These are phyloP conservation scores for Lagenaria siceraria DNA, from an alignment of 306 rosid genomes.

Conservation along the genomic window DNA sequence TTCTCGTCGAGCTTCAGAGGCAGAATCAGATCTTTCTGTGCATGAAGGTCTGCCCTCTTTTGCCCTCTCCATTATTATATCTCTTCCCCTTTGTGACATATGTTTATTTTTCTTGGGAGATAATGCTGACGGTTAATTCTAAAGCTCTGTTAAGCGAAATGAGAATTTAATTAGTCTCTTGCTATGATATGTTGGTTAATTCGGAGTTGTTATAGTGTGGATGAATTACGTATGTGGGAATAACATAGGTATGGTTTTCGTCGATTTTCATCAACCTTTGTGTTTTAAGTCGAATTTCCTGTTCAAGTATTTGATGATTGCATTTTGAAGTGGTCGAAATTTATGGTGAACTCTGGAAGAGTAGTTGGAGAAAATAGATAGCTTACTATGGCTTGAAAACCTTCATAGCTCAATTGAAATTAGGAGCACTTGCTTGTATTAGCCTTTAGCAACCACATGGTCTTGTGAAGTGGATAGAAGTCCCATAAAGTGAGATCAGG, in stretches of 20 bases:
- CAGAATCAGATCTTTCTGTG: slow-evolving; percentile 65
- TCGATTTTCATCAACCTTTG: neutral
- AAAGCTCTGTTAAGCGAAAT: neutral
- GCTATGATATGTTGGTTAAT: neutral
- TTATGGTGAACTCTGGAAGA: neutral
- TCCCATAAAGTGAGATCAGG: neutral
- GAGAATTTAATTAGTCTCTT: neutral
- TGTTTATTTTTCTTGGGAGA: neutral
- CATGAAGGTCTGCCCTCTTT: slow-evolving; percentile 37
- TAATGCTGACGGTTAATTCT: neutral
- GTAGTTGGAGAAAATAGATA: neutral
- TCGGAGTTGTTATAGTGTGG: neutral
- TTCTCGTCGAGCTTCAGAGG: slow-evolving; percentile 62
- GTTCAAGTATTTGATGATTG: neutral
- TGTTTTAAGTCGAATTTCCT: neutral
- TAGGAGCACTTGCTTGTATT: neutral
- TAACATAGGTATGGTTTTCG: neutral
- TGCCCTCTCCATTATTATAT: neutral
- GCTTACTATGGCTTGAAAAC: neutral
- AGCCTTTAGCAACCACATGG: neutral
- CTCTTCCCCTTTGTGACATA: neutral
- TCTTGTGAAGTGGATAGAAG: neutral
- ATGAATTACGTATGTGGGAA: neutral
- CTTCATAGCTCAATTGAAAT: neutral
- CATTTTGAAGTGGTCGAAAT: neutral